Evolutionary conservation across 2,329 filamentous ascomycete genomes (phyloP), one percentile per base, ranked within the genome.

Genomic region (Botrytis paeoniae): DNA sequence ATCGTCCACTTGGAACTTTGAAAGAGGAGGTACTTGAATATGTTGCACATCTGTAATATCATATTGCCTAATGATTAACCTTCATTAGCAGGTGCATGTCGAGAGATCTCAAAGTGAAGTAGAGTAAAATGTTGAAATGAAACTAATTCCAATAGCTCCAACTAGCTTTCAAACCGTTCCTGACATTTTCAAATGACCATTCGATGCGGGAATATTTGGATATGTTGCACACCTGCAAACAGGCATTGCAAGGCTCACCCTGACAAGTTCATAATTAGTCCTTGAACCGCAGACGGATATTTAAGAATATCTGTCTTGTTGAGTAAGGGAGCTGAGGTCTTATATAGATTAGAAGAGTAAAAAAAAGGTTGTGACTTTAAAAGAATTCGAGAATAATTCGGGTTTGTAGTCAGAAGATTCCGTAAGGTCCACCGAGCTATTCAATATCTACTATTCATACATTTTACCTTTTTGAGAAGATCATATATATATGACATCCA

Each of bases 401-500:
- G 3, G 8, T 45, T 8, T 14, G 1, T 51, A 8, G n/a, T 54
- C 14, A 54, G 14, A 29, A 29, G n/a, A 54, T 16, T 54, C 14
- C 16, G 16, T 18, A 1, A 3, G 0, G n/a, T 29, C 18, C 3
- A 12, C 6, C 14, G 1, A 8, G 6, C 1, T 18, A 16, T n/a
- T 8, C 6, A 54, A 29, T 4, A 3, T 4, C 6, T 54, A 2
- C n/a, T 8, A 8, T 29, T 16, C n/a, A 6, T 22, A 54, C 1
- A 54, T 18, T 54, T 8, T 29, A 8, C 0, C 2, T 29, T 54
- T 18, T n/a, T 16, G 5, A n/a, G 51, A 54, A 29, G 5, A 29
- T 8, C 6, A 8, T 8, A n/a, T n/a, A 29, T 6, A 29, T 29
- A 54, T 54, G 12, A 7, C n/a, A 1, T 54, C 29, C 25, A 4